A percentile compares a stretch with the other conserved stretches of the same genome.
phyloP scores from a whole-genome alignment of 2,329 filamentous ascomycete genomes.

The Rugonectria rugulosa region DNA sequence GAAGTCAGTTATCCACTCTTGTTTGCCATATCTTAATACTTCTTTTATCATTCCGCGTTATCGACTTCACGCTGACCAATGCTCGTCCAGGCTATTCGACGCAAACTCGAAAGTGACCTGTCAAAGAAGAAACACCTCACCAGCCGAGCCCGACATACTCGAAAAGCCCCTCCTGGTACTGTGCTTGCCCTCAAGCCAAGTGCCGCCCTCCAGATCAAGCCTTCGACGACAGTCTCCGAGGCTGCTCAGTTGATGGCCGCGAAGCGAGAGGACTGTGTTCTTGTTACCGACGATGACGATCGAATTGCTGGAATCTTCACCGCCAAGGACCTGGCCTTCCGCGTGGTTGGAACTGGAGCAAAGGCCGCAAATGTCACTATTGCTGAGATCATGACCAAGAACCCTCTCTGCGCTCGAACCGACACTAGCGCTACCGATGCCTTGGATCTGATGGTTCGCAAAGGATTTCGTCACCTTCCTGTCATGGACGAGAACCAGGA shows the following conservation, averaged over 20 bases:
- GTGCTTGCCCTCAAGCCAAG: conserved; percentile 96
- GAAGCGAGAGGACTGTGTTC: conserved; percentile 96
- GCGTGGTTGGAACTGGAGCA: conserved; percentile 89
- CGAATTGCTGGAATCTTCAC: conserved; percentile 99
- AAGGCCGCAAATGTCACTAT: conserved; percentile 93
- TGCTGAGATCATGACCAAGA: conserved; percentile 99
- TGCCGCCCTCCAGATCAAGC: conserved; percentile 96
- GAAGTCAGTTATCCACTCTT: conserved; percentile 71
- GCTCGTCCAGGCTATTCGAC: conserved; percentile 81
- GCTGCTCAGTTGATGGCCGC: conserved; percentile 98
- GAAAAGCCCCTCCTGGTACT: conserved; percentile 94
- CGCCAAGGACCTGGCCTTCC: conserved; percentile 96
- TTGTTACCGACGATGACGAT: conserved; percentile 98
- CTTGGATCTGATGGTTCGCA: conserved; percentile 95
- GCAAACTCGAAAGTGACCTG: conserved; percentile 96
- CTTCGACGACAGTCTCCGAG: conserved; percentile 90
- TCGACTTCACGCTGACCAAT: conserved; percentile 26
- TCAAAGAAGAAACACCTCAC: conserved; percentile 93
- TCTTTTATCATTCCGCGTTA: not conserved
- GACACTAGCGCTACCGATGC: conserved; percentile 98
- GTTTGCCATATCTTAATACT: not conserved
- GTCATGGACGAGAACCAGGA: conserved; percentile 99
- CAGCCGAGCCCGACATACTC: conserved; percentile 80
- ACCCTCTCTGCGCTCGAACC: conserved; percentile 94
- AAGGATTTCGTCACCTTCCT: conserved; percentile 95